A percentile compares a stretch with the other conserved stretches of the same genome.
These are phyloP conservation scores for Viridothelium virens DNA, from an alignment of 495 filamentous ascomycete genomes.

Conservation along the genomic window DNA sequence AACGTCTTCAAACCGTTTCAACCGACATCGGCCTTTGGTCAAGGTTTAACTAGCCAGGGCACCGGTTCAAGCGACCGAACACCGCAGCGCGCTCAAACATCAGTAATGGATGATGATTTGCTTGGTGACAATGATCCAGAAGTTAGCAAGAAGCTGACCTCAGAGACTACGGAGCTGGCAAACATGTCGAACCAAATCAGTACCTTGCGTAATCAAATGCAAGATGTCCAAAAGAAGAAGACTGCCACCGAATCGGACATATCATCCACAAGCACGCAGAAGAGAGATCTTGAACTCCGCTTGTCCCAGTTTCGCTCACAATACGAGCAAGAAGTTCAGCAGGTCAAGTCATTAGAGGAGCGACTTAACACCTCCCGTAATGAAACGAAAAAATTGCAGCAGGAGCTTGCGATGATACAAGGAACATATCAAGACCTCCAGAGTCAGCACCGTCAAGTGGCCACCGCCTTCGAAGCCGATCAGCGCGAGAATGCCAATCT, in stretches of 20 bases:
- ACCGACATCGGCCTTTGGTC: slow-evolving; percentile 84
- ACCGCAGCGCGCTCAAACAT: slow-evolving; percentile 10
- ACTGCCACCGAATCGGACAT: slow-evolving; percentile 69
- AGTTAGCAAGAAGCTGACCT: slow-evolving; percentile 73
- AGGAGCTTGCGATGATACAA: slow-evolving; percentile 74
- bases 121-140: slow-evolving; percentile 90
- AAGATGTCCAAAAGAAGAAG: slow-evolving; percentile 77
- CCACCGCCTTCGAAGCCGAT: slow-evolving; percentile 69
- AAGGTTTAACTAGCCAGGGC: slow-evolving; percentile 64
- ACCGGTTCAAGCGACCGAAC: slow-evolving; percentile 47
- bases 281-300: slow-evolving; percentile 82
- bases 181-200: slow-evolving; percentile 94
- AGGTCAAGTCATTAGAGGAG: slow-evolving; percentile 76
- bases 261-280: slow-evolving; percentile 69
- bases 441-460: slow-evolving; percentile 69
- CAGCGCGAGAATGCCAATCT: slow-evolving; percentile 78
- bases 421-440: slow-evolving; percentile 76
- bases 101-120: slow-evolving; percentile 67
- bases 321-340: slow-evolving; percentile 88
- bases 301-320: slow-evolving; percentile 72
- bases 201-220: slow-evolving; percentile 83
- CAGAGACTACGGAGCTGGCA: slow-evolving; percentile 86
- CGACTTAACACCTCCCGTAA: slow-evolving; percentile 64
- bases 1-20: slow-evolving; percentile 78
- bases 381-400: slow-evolving; percentile 73